These are phyloP conservation scores for Phytopythium boreale DNA, from an alignment of 352 stramenopile genomes.

Conservation along the genomic window DNA sequence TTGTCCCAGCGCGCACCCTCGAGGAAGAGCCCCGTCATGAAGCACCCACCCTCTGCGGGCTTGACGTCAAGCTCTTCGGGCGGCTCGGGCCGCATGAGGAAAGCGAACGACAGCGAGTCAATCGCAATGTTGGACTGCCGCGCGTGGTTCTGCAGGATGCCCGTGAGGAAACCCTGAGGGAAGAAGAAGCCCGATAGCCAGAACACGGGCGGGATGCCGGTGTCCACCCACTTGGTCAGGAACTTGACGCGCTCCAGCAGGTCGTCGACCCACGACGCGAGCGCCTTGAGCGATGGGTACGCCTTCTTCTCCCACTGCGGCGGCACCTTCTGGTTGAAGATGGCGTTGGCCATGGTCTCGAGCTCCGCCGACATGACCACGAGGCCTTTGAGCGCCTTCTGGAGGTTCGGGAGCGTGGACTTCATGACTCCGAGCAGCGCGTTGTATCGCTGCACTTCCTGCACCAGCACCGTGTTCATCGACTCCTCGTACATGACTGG, in stretches of 20 bases:
- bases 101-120: slow-evolving; percentile 82
- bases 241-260: slow-evolving; percentile 75
- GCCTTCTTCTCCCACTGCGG: slow-evolving; percentile 84
- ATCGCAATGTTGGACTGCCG: slow-evolving; percentile 78
- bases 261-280: slow-evolving; percentile 88
- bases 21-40: slow-evolving; percentile 35
- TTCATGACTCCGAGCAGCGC: slow-evolving; percentile 81
- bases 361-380: slow-evolving; percentile 64
- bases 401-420: slow-evolving; percentile 75
- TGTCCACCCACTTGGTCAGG: slow-evolving; percentile 53
- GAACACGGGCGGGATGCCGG: slow-evolving; percentile 52
- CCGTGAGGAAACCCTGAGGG: slow-evolving; percentile 74
- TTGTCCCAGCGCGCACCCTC: slow-evolving; percentile 42
- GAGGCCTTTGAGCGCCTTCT: slow-evolving; percentile 83
- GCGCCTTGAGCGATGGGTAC: slow-evolving; percentile 90
- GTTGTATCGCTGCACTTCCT: slow-evolving; percentile 92
- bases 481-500: slow-evolving; percentile 89
- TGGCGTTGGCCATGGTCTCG: slow-evolving; percentile 74
- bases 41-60: slow-evolving; percentile 25
- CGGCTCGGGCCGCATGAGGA: slow-evolving; percentile 63
- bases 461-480: slow-evolving; percentile 91
- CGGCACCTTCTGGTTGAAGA: slow-evolving; percentile 89
- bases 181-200: slow-evolving; percentile 87
- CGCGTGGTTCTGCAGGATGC: slow-evolving; percentile 82
- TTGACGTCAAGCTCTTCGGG: slow-evolving; percentile 33